phyloP scores from a whole-genome alignment of 768 basidiomycete genomes.

The Mycena vitilis region DNA sequence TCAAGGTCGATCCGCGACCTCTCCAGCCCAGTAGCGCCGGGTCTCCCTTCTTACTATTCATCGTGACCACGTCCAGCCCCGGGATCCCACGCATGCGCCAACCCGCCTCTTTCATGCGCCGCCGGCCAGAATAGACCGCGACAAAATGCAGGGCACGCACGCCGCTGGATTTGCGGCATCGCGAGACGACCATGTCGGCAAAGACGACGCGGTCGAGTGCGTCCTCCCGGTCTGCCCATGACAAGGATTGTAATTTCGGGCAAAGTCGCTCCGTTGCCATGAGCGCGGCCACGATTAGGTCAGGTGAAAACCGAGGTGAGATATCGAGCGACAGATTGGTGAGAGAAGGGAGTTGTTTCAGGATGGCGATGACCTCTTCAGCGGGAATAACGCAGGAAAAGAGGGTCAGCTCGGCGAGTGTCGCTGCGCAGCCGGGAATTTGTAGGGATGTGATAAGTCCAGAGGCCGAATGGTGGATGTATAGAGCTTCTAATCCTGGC shows the following conservation, averaged over 20 bases:
- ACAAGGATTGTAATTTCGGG: background rate
- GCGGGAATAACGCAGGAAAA: background rate
- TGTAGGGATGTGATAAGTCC: background rate
- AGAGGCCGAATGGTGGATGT: background rate
- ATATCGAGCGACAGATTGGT: background rate
- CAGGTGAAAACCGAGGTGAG: background rate
- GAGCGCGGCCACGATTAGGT: conserved; percentile 6
- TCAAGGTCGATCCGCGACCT: no score
- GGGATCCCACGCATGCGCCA: background rate
- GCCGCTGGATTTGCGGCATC: background rate
- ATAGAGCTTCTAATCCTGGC: background rate
- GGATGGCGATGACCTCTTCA: background rate
- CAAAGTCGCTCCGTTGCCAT: background rate
- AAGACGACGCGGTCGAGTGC: conserved; percentile 3
- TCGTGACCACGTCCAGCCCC: background rate
- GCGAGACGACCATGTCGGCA: conserved; percentile 5
- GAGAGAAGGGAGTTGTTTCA: background rate
- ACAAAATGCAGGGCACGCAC: background rate
- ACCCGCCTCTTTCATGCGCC: background rate
- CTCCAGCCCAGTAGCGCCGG: no score
- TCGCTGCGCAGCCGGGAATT: background rate
- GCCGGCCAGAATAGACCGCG: background rate
- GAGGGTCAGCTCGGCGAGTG: conserved; percentile 7
- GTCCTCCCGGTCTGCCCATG: conserved; percentile 8
- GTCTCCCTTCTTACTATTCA: background rate